Evolutionary conservation across 768 basidiomycete species (phyloP), one percentile per base, ranked within the genome.

Genomic region (Rhizopogon sp.): DNA sequence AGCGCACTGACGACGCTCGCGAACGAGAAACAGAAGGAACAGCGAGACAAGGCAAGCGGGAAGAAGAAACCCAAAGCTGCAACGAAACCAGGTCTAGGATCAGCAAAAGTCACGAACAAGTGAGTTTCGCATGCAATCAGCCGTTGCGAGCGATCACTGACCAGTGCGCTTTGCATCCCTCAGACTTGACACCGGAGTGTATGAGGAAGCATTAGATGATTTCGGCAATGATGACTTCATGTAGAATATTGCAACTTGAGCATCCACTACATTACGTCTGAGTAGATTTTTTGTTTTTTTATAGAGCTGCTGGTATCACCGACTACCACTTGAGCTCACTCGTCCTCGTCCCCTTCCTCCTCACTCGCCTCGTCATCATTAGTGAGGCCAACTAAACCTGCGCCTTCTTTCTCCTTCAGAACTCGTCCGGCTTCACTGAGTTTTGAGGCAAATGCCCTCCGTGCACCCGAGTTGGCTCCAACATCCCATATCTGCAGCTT

Each of bases 401-500:
- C 84, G 4, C 79, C 74, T 37, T 76, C 75, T 62, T 78, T 85
- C 64, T 89, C 89, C 65, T 77, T 83, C 41, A 94, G 58, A 9
- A 74, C 75, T 60, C 78, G 80, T 0, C 93, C 93, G 3, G 87
- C 85, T 58, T 83, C 82, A 16, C 79, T 76, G 33, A 99, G 74
- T 70, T 95, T 92, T 6, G 79, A 71, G 0, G 83, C 86, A 53
- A 98, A 94, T 0, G 87, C 86, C 65, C 90, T 91, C 46, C 94
- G 78, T 9, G 84, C 91, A 25, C 90, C 90, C 16, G 77, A 72
- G 66, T 91, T 98, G 5, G 90, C 81, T 9, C 85, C 90, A 40
- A 96, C 80, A 64, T 99, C 96, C 96, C 96, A 99, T 14, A 99
- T 77, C 68, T 98, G 96, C 6, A 99, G 70, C 66, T 88, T 93